Conservation (phyloP, 75 land plant species). For the Cupressus sempervirens region DNA sequence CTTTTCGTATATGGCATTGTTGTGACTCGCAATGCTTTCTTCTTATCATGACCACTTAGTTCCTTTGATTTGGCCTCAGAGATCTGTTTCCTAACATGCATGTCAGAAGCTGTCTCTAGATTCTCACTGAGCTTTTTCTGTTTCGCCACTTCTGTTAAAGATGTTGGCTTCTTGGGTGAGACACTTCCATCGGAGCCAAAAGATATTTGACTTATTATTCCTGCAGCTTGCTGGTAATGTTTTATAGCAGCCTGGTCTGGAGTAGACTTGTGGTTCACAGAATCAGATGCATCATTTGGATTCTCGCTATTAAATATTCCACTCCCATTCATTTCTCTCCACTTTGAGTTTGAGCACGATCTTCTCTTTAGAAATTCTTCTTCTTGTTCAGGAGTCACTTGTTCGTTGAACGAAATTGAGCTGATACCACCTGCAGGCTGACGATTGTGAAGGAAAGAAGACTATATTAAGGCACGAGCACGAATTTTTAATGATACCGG, state of each 20-base stretch:
- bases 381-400: not conserved
- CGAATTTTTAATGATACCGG: no score
- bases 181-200: conserved; percentile 34
- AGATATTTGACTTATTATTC: no score
- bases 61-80: conserved; percentile 52
- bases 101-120: conserved; percentile 25
- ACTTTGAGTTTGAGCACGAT: conserved; percentile 41
- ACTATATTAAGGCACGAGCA: conserved; percentile 89
- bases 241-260: no score
- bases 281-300: no score
- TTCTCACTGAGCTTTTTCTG: conserved; percentile 51
- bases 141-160: conserved; percentile 50
- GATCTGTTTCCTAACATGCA: conserved; percentile 17
- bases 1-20: no score
- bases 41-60: conserved; percentile 43
- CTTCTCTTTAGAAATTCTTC: not conserved
- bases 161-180: conserved; percentile 46
- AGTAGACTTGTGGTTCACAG: no score
- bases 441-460: conserved; percentile 95
- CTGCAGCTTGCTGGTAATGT: no score
- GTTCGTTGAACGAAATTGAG: not conserved
- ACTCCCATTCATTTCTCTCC: conserved; percentile 46
- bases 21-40: no score
- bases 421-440: conserved; percentile 9
- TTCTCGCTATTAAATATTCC: conserved; percentile 24